Evolutionary conservation across 345 rosid species (phyloP).

Genomic region (Pugionium dolabratum): DNA sequence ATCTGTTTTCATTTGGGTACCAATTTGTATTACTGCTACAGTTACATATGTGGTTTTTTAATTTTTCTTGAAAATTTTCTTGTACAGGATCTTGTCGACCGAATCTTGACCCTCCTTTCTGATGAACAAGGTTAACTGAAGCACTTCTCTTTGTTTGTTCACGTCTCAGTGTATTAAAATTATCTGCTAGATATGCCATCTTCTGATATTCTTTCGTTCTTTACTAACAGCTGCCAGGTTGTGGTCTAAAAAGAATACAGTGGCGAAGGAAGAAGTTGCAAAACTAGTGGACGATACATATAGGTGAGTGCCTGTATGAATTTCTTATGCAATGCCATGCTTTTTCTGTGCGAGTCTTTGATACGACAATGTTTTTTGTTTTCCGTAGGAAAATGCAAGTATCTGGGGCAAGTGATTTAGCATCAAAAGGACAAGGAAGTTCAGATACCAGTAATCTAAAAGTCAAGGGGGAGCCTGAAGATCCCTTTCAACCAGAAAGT

Average conservation of each 20-base stretch:
- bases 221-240: constrained; percentile 58
- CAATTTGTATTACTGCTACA: not conserved
- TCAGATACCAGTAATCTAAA: constrained; percentile 66
- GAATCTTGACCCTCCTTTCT: constrained; percentile 65
- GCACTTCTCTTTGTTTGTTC: constrained; percentile 6
- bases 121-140: constrained; percentile 68
- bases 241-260: constrained; percentile 68
- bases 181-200: constrained; percentile 11
- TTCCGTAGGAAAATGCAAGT: constrained; percentile 82
- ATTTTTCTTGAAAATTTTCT: constrained; percentile 1
- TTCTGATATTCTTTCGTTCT: constrained; percentile 23
- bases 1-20: constrained; percentile 11
- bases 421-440: constrained; percentile 71
- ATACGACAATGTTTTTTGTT: constrained; percentile 8
- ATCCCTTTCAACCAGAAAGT: constrained; percentile 50
- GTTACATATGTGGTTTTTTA: not conserved
- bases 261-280: constrained; percentile 82
- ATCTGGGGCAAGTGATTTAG: constrained; percentile 83
- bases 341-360: not conserved
- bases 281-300: constrained; percentile 87
- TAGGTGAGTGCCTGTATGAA: constrained; percentile 50
- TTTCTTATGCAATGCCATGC: not conserved
- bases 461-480: constrained; percentile 67
- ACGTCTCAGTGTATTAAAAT: constrained; percentile 10
- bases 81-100: constrained; percentile 83